phyloP scores from a whole-genome alignment of 345 rosid species.

The Citrus maxima region DNA sequence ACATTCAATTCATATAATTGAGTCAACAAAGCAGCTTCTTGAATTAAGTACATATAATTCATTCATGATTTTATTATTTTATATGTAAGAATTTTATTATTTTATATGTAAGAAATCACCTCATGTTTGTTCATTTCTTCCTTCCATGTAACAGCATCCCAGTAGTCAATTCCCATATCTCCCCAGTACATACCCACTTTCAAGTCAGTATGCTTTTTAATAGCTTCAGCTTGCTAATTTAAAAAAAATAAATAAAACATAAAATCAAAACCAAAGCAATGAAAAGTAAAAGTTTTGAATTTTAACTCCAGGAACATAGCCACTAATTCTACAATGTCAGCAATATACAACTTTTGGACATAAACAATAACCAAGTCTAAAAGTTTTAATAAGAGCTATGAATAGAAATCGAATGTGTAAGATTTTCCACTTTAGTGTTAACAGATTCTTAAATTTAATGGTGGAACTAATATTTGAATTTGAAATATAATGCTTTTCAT shows the following conservation, averaged over 20 bases:
- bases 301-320: neutral
- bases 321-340: neutral
- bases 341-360: neutral
- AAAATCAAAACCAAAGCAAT: neutral
- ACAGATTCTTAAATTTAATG: neutral
- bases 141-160: slow-evolving; percentile 59
- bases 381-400: neutral
- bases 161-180: slow-evolving; percentile 76
- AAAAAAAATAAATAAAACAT: slow-evolving; percentile 4
- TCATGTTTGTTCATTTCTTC: slow-evolving; percentile 51
- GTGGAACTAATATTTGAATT: neutral
- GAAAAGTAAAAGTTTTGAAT: neutral
- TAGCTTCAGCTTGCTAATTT: slow-evolving; percentile 74
- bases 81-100: neutral
- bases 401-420: neutral
- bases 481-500: neutral
- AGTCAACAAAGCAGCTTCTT: neutral
- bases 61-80: neutral
- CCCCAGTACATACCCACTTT: slow-evolving; percentile 79
- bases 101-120: slow-evolving; percentile 35
- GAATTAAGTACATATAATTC: neutral
- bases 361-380: neutral
- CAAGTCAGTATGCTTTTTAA: slow-evolving; percentile 65
- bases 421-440: neutral
- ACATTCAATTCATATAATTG: neutral